A percentile compares a stretch with the other conserved stretches of the same genome.
phyloP scores from a whole-genome alignment of 2,329 filamentous ascomycete species.

The Ophiocordyceps polyrhachis-furcata region DNA sequence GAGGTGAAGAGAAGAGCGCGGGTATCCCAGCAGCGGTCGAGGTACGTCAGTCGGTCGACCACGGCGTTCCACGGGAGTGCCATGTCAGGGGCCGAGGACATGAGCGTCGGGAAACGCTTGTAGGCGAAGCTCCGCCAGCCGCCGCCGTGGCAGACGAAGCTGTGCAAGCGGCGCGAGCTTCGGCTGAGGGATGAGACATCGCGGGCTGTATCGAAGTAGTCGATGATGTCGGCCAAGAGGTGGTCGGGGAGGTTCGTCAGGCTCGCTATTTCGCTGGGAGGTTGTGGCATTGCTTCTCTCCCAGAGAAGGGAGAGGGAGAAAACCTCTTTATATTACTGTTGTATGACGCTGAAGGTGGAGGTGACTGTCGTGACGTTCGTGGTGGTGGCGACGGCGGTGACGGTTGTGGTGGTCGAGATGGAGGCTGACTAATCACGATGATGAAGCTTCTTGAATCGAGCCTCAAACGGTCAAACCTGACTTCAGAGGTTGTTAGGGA shows the following conservation, averaged over 20 bases:
- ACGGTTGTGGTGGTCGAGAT: too few relatives aligned
- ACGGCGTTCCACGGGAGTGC: conserved; percentile 17
- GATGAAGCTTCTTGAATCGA: too few relatives aligned
- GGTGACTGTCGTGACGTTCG: too few relatives aligned
- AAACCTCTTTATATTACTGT: neutral
- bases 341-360: too few relatives aligned
- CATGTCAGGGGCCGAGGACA: conserved; percentile 9
- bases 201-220: conserved; percentile 26
- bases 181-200: conserved; percentile 24
- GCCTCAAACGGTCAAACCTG: too few relatives aligned
- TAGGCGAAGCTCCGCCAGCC: conserved; percentile 33
- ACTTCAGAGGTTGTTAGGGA: too few relatives aligned
- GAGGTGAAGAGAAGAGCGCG: conserved; percentile 20
- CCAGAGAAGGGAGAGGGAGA: neutral
- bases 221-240: conserved; percentile 28
- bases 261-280: conserved; percentile 12
- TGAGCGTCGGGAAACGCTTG: conserved; percentile 22
- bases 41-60: conserved; percentile 28
- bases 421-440: too few relatives aligned
- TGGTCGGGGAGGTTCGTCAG: conserved; percentile 24
- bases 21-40: conserved; percentile 34
- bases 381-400: too few relatives aligned
- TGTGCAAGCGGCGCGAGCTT: conserved; percentile 19
- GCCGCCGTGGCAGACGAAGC: conserved; percentile 18
- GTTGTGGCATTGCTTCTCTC: neutral